Conservation (phyloP, 352 stramenopile species). For the Phytophthora megakarya region DNA sequence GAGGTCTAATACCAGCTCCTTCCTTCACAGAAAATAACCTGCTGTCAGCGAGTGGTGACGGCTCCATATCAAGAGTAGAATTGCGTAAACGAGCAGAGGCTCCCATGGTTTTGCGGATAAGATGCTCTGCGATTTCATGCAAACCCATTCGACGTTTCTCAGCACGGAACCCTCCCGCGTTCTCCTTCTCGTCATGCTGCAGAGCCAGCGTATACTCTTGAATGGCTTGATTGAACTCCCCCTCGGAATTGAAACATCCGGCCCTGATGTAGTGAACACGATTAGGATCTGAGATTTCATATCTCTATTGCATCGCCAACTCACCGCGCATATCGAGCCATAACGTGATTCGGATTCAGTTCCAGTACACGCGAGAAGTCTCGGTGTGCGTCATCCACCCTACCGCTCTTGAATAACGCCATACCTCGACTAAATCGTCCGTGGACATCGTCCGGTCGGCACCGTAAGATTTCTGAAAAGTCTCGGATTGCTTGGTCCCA, state of each 20-base stretch:
- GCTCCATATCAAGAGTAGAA: not conserved
- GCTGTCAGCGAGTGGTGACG: not conserved
- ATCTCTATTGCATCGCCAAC: not conserved
- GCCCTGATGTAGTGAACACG: constrained; percentile 32
- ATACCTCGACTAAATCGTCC: constrained; percentile 75
- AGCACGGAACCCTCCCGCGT: constrained; percentile 27
- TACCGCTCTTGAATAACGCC: constrained; percentile 62
- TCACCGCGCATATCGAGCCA: constrained; percentile 72
- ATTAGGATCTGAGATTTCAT: not conserved
- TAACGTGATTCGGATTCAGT: constrained; percentile 76
- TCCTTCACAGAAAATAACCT: too few species aligned
- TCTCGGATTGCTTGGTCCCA: constrained; percentile 60
- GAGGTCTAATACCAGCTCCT: too few species aligned
- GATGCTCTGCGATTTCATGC: constrained; percentile 29
- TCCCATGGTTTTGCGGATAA: constrained; percentile 30
- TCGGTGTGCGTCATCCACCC: constrained; percentile 55
- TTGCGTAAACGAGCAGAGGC: constrained; percentile 6
- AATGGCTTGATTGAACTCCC: constrained; percentile 73
- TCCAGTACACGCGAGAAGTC: constrained; percentile 72
- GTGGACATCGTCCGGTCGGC: constrained; percentile 61
- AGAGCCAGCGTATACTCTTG: constrained; percentile 78
- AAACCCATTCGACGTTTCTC: constrained; percentile 31
- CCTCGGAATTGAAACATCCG: constrained; percentile 75
- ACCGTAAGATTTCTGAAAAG: constrained; percentile 57
- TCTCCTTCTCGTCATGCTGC: constrained; percentile 67